Conservation (phyloP, 306 rosid species). For the Vicia villosa region DNA sequence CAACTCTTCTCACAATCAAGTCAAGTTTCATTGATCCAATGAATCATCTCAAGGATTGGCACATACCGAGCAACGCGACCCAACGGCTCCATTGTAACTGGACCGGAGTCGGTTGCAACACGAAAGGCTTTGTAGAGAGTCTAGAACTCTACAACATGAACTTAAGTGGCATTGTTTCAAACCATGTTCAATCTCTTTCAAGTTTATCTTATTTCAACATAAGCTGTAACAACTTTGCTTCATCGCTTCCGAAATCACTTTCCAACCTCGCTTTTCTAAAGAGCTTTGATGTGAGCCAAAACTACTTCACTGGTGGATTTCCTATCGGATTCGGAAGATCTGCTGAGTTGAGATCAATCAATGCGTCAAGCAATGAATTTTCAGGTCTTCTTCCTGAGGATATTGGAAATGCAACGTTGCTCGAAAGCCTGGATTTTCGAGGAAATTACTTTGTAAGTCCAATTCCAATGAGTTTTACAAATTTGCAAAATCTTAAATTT, state of each 20-base stretch:
- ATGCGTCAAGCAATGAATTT: conserved; percentile 82
- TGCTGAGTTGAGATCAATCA: conserved; percentile 53
- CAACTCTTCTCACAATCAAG: conserved; percentile 58
- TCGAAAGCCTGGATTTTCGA: conserved; percentile 73
- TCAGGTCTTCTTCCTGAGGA: conserved; percentile 73
- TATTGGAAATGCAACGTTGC: conserved; percentile 71
- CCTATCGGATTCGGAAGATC: conserved; percentile 73
- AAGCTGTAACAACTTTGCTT: conserved; percentile 61
- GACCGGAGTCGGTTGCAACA: conserved; percentile 78
- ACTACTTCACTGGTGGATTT: conserved; percentile 71
- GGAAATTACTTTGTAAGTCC: conserved; percentile 83
- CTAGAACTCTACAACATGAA: conserved; percentile 85
- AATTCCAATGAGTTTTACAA: conserved; percentile 62
- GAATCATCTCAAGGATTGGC: conserved; percentile 64
- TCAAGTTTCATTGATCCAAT: conserved; percentile 61
- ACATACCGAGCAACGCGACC: conserved; percentile 40
- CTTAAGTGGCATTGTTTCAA: conserved; percentile 65
- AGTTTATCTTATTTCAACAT: conserved; percentile 60
- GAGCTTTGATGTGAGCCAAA: conserved; percentile 81
- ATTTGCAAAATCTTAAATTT: conserved; percentile 68
- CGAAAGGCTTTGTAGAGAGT: conserved; percentile 56
- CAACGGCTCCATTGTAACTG: conserved; percentile 62
- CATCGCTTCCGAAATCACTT: conserved; percentile 60
- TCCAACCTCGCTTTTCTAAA: conserved; percentile 58
- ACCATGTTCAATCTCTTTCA: conserved; percentile 55